phyloP scores from a whole-genome alignment of 2,329 filamentous ascomycete genomes.

The Xylariaceae sp. region DNA sequence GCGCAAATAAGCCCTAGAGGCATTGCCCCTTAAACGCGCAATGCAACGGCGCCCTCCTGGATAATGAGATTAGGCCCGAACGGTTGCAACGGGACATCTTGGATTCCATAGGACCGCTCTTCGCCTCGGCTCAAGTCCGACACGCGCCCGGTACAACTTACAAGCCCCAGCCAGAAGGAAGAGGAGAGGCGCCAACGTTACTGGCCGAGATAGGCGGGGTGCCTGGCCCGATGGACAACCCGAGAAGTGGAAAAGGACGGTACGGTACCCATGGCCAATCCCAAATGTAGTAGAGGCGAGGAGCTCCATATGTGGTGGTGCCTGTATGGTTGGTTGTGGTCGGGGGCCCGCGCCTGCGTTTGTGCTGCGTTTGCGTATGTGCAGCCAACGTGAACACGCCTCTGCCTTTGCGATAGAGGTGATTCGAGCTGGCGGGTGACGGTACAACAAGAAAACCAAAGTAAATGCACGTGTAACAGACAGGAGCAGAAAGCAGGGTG shows the following conservation, averaged over 20 bases:
- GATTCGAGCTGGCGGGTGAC: constrained; percentile 5
- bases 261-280: constrained; percentile 4
- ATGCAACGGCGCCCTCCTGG: constrained; percentile 14
- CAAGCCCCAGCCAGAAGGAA: not conserved
- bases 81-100: constrained; percentile 9
- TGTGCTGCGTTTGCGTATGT: not conserved
- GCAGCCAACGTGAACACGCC: constrained; percentile 12
- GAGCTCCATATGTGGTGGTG: constrained; percentile 3
- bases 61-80: constrained; percentile 12
- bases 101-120: constrained; percentile 14
- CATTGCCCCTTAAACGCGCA: constrained; percentile 3
- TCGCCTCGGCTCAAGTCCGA: constrained; percentile 20
- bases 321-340: not conserved
- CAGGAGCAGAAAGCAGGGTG: constrained; percentile 10
- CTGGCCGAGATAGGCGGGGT: constrained; percentile 7
- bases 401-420: not conserved
- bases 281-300: constrained; percentile 14
- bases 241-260: constrained; percentile 8
- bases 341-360: not conserved
- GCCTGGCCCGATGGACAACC: constrained; percentile 3
- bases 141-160: not conserved
- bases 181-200: constrained; percentile 11
- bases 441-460: constrained; percentile 9
- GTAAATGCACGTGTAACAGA: constrained; percentile 10
- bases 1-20: constrained; percentile 8